Percentiles rank a stretch among this genome's conserved stretches.
Evolutionary conservation across 345 rosid species (phyloP).

Genomic region (Salix dunnii): DNA sequence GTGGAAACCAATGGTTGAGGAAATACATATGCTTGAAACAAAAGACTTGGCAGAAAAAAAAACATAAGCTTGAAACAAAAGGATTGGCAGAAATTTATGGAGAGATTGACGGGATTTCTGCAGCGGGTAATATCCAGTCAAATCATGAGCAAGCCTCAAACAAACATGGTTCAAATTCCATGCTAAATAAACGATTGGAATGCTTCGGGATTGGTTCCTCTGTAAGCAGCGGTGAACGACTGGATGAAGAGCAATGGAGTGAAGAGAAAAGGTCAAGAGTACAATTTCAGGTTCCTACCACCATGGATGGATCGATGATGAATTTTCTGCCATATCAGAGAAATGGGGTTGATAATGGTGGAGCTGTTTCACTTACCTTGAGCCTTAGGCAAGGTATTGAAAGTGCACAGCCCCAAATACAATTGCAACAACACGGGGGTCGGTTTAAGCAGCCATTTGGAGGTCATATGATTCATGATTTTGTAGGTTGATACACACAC

Average conservation of each 20-base stretch:
- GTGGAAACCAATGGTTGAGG: slow-evolving; percentile 75
- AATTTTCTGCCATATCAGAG: slow-evolving; percentile 44
- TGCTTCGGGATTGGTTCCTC: slow-evolving; percentile 20
- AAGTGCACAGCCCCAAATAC: slow-evolving; percentile 27
- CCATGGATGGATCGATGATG: slow-evolving; percentile 40
- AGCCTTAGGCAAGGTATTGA: slow-evolving; percentile 56
- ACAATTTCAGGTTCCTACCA: slow-evolving; percentile 31
- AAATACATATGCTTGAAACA: slow-evolving; percentile 57
- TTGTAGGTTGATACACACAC: slow-evolving; percentile 33
- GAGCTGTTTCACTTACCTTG: slow-evolving; percentile 53
- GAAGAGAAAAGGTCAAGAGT: slow-evolving; percentile 44
- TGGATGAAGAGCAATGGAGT: slow-evolving; percentile 26
- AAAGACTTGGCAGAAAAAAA: slow-evolving; percentile 35
- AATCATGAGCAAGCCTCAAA: slow-evolving; percentile 22
- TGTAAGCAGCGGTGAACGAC: slow-evolving; percentile 15
- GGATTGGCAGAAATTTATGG: slow-evolving; percentile 28
- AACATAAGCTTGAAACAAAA: slow-evolving; percentile 55
- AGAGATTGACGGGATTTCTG: slow-evolving; percentile 16
- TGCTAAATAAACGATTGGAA: slow-evolving; percentile 24
- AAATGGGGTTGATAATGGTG: slow-evolving; percentile 35
- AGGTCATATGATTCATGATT: slow-evolving; percentile 52
- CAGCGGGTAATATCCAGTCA: slow-evolving; percentile 23
- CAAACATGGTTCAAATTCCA: slow-evolving; percentile 14
- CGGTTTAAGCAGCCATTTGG: slow-evolving; percentile 42
- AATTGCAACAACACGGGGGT: slow-evolving; percentile 28